Percentiles rank a stretch among this genome's conserved stretches.
Evolutionary conservation across 352 stramenopile genomes (phyloP).

Genomic region (Phytophthora ohioensis): DNA sequence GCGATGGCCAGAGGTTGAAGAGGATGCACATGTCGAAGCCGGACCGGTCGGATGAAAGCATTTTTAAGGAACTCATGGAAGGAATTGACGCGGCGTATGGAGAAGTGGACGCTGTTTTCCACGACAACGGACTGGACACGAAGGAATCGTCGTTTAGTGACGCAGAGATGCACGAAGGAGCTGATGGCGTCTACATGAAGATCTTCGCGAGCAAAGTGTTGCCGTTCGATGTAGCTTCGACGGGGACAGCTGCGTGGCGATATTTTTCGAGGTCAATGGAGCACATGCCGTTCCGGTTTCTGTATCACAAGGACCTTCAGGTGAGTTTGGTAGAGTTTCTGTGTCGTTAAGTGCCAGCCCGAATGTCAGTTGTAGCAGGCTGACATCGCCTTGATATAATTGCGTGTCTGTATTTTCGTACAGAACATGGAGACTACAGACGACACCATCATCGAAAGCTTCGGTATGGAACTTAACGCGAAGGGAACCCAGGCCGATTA

Average conservation of each 20-base stretch:
- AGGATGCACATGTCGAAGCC: constrained; percentile 38
- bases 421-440: constrained; percentile 49
- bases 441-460: constrained; percentile 70
- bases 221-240: constrained; percentile 51
- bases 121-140: constrained; percentile 41
- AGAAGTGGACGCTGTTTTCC: constrained; percentile 53
- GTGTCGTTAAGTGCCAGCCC: neutral
- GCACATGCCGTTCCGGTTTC: constrained; percentile 50
- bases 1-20: constrained; percentile 27
- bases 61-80: constrained; percentile 50
- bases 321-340: constrained; percentile 25
- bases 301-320: constrained; percentile 54
- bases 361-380: neutral
- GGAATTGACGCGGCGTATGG: constrained; percentile 49
- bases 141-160: constrained; percentile 49
- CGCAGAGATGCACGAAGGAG: constrained; percentile 50
- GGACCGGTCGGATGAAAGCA: constrained; percentile 38
- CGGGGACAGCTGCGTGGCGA: constrained; percentile 51
- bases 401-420: neutral
- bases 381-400: constrained; percentile 4
- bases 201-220: constrained; percentile 63
- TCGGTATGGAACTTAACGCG: constrained; percentile 57
- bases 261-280: constrained; percentile 59
- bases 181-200: constrained; percentile 51
- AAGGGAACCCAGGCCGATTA: constrained; percentile 65